Evolutionary conservation across 2,329 filamentous ascomycete species (phyloP), one percentile per base, ranked within the genome.

Genomic region (Ceratocystis ficicola): DNA sequence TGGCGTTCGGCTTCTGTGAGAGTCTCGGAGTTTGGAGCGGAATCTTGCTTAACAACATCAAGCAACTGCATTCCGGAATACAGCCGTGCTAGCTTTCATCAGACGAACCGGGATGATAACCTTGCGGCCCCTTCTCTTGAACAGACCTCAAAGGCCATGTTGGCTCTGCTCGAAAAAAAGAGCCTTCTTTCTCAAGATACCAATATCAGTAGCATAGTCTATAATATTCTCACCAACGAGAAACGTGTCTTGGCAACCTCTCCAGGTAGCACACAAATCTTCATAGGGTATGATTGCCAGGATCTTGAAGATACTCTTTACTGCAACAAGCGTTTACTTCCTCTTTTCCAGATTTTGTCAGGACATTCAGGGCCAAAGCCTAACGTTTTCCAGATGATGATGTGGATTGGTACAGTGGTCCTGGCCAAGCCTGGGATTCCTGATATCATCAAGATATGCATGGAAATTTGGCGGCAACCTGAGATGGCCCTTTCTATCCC

Each of bases 401-500:
- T 59, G 17, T 59, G 55, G 55, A 28, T 59, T 36, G 55, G 55
- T 20, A 3, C 25, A 2, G 30, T 59, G 1, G n/a, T 7, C 3
- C 32, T 59, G 2, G 5, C 1, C 30, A 3, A 36, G 12, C 1
- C 0, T 3, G 5, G 8, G 6, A n/a, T 59, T 20, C 25, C 55
- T 3, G 17, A n/a, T 8, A n/a, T 59, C 17, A 32, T 36, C 10
- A 59, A 59, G 5, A 8, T 59, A 7, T 59, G 55, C 15, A 59
- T 59, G n/a, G 55, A 59, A 3, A 8, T 59, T 17, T 59, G 55
- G 55, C 55, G 55, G 36, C 55, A 59, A 17, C 55, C 55, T n/a
- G 28, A 20, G 28, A n/a, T 59, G 17, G 3, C 15, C 8, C 28
- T 36, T 2, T 1, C 1, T 8, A 7, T 59, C n/a, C 28, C 55